A percentile compares a stretch with the other conserved stretches of the same genome.
Evolutionary conservation across 495 filamentous ascomycete genomes (phyloP).

Genomic region (Tuber microsphaerosporum): DNA sequence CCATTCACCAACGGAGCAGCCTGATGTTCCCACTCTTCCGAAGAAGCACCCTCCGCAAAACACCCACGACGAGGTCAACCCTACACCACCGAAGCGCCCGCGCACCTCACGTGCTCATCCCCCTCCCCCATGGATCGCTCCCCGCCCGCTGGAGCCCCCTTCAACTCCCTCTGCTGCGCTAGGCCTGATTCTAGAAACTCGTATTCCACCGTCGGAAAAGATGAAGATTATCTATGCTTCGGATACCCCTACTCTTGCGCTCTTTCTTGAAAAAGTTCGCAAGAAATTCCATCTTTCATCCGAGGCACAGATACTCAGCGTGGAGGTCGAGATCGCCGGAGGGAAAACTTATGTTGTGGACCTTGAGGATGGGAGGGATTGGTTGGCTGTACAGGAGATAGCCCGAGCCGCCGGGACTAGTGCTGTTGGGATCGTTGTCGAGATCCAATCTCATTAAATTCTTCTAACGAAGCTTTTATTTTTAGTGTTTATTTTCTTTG

Average conservation of each 20-base stretch:
- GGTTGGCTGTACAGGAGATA: constrained; percentile 25
- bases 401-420: neutral
- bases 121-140: constrained; percentile 1
- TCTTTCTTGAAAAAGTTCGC: constrained; percentile 27
- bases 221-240: constrained; percentile 33
- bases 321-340: constrained; percentile 28
- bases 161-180: neutral
- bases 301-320: constrained; percentile 24
- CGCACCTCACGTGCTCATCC: neutral
- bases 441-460: neutral
- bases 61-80: neutral
- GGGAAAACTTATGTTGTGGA: constrained; percentile 28
- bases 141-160: neutral
- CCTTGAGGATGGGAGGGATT: constrained; percentile 30
- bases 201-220: constrained; percentile 23
- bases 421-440: neutral
- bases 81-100: neutral
- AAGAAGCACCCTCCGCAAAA: neutral
- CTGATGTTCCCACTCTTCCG: neutral
- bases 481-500: neutral
- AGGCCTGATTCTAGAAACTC: constrained; percentile 27
- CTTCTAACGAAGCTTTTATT: neutral
- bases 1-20: neutral
- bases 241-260: constrained; percentile 26
- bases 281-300: constrained; percentile 28